These are phyloP conservation scores for Skeletonema tropicum DNA, from an alignment of 108 stramenopile genomes.

Conservation along the genomic window DNA sequence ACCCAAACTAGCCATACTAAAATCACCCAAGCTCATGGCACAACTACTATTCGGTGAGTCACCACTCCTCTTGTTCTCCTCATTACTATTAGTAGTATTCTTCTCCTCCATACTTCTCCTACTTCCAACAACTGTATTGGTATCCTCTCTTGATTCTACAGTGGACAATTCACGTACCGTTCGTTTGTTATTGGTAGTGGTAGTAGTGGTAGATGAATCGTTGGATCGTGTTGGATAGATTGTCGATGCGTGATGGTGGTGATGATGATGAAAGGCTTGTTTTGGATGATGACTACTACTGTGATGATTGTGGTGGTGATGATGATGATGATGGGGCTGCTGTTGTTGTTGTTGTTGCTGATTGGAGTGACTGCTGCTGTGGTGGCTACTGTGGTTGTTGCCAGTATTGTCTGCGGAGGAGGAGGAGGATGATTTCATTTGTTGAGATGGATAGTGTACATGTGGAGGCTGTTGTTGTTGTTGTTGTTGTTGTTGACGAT, in stretches of 20 bases:
- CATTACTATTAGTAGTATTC: too few relatives aligned
- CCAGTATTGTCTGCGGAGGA: too few relatives aligned
- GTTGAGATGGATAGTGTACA: too few relatives aligned
- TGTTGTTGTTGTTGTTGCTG: too few relatives aligned
- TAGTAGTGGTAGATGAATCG: neutral
- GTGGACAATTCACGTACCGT: neutral
- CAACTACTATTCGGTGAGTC: conserved; percentile 6
- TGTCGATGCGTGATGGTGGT: neutral
- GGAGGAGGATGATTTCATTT: too few relatives aligned
- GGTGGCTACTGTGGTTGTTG: too few relatives aligned
- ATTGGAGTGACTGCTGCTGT: too few relatives aligned
- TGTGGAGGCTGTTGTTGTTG: too few relatives aligned
- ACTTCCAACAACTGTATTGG: neutral
- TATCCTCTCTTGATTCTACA: conserved; percentile 7
- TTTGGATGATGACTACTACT: too few relatives aligned
- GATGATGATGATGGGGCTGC: too few relatives aligned
- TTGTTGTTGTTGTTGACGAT: neutral
- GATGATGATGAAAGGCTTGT: too few relatives aligned
- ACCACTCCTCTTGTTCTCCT: neutral
- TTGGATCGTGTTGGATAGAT: neutral
- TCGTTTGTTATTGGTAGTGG: neutral
- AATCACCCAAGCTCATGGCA: conserved; percentile 31
- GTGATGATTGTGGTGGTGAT: too few relatives aligned
- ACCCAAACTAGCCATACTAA: conserved; percentile 39
- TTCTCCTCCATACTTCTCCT: neutral